Evolutionary conservation across 495 filamentous ascomycete species (phyloP), one percentile per base, ranked within the genome.

Genomic region (Elasticomyces elasticus): DNA sequence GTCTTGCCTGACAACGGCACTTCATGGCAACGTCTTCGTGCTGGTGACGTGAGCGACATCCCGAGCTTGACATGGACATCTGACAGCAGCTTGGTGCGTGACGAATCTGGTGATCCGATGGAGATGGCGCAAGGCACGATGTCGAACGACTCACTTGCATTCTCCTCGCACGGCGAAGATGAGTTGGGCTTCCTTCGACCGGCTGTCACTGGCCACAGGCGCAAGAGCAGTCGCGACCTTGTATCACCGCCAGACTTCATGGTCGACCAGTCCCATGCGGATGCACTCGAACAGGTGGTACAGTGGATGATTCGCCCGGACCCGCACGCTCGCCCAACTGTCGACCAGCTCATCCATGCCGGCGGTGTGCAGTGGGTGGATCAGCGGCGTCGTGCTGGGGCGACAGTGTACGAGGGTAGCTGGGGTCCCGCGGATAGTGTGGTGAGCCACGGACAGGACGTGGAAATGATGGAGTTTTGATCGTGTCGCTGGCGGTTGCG

Each of bases 361-460:
- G 79, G 78, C 35, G 84, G 86, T 19, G 75, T 92, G 23, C 75
- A 74, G 54, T 98, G 94, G 83, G 84, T 88, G 19, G 77, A 77
- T 51, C 65, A 66, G 43, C 81, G 89, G 55, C 82, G 87, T 30
- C 80, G 82, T 42, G 86, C 88, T 23, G 86, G 87, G 25, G 94
- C 94, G 22, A 94, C 86, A 10, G 81, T 96, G 47, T 97, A 83
- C 57, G 92, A 98, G 71, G 94, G 92, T 60, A 89, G 87, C 65
- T 98, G 88, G 87, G 92, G 92, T 1, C 92, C 90, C 35, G 80
- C 80, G 11, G 83, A 87, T 56, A 77, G 84, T 52, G 74, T 86
- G 25, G 71, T 87, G 2, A 46, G 44, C 24, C 55, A 52, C 56
- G 74, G 72, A n/a, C 78, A 80, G 64, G 82, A 85, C 69, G 75